Conservation (phyloP, 306 rosid genomes). For the Echinosophora koreensis region DNA sequence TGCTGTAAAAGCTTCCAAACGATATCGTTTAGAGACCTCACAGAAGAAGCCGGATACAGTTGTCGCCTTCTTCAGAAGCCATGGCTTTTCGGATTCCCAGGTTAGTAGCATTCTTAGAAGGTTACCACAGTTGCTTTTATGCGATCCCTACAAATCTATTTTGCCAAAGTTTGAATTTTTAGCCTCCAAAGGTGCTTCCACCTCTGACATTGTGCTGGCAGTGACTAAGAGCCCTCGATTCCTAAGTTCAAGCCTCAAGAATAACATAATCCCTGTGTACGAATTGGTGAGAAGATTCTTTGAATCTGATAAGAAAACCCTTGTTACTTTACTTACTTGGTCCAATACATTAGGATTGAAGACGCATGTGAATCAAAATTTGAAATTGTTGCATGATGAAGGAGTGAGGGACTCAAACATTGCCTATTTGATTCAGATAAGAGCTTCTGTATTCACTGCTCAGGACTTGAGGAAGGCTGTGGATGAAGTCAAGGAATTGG, state of each 20-base stretch:
- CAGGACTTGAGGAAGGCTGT: too few relatives aligned
- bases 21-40: not conserved
- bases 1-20: not conserved
- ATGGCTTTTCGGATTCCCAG: slow-evolving; percentile 4
- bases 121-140: not conserved
- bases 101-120: not conserved
- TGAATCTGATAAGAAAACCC: not conserved
- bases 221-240: not conserved
- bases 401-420: too few relatives aligned
- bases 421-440: too few relatives aligned
- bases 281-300: not conserved
- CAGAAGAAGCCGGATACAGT: too few relatives aligned
- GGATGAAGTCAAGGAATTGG: too few relatives aligned
- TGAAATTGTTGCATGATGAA: not conserved
- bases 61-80: too few relatives aligned
- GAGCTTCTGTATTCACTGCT: too few relatives aligned
- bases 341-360: too few relatives aligned
- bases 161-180: slow-evolving; percentile 30
- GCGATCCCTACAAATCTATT: not conserved
- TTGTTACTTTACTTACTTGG: too few relatives aligned
- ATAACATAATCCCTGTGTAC: not conserved
- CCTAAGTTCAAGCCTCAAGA: not conserved
- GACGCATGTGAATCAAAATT: not conserved
- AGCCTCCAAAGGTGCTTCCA: slow-evolving; percentile 22
- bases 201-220: not conserved